Evolutionary conservation across 352 stramenopile genomes (phyloP).

Genomic region (Phytophthora chlamydospora): DNA sequence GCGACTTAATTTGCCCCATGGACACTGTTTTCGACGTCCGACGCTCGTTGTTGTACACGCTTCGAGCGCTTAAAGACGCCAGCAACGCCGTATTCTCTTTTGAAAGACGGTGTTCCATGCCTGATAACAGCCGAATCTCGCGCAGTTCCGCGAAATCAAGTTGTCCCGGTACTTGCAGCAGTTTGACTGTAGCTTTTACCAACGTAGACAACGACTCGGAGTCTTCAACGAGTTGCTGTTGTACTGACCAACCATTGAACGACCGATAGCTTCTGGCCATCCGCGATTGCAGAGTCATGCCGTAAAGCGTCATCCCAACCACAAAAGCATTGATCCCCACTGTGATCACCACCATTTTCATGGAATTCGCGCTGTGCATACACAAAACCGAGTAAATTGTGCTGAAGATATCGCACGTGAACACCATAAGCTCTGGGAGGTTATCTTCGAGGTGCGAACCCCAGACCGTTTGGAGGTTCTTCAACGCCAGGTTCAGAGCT

Average conservation of each 20-base stretch:
- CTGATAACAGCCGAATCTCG: conserved; percentile 23
- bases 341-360: conserved; percentile 19
- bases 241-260: not conserved
- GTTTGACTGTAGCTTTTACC: conserved; percentile 8
- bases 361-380: conserved; percentile 29
- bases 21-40: not conserved
- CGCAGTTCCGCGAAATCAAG: conserved; percentile 12
- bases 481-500: conserved; percentile 38
- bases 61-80: conserved; percentile 5
- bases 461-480: conserved; percentile 30
- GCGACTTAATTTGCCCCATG: conserved; percentile 19
- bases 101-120: conserved; percentile 20
- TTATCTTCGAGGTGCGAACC: conserved; percentile 28
- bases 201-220: conserved; percentile 3
- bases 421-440: conserved; percentile 34
- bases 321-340: conserved; percentile 15
- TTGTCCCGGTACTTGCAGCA: conserved; percentile 24
- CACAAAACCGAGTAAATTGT: conserved; percentile 38
- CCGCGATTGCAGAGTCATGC: conserved; percentile 14
- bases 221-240: conserved; percentile 6
- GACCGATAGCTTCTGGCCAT: conserved; percentile 1
- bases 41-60: conserved; percentile 25
- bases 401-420: conserved; percentile 39
- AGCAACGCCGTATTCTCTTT: conserved; percentile 12
- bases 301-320: conserved; percentile 9